phyloP scores from a whole-genome alignment of 306 rosid genomes.

The Luffa acutangula region DNA sequence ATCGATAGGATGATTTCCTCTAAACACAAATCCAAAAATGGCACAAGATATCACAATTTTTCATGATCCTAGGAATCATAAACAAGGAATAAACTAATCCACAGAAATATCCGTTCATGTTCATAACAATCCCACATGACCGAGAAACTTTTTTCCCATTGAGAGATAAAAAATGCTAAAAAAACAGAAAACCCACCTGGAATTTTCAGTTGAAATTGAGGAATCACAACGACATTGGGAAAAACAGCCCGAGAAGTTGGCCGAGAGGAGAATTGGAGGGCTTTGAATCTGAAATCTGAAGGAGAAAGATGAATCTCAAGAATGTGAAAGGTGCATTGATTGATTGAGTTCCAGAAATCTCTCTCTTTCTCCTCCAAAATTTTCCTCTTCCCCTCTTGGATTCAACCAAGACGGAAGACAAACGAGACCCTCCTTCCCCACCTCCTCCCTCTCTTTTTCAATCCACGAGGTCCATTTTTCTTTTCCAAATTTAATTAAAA shows the following conservation, averaged over 20 bases:
- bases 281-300: constrained; percentile 2
- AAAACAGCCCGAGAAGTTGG: background rate
- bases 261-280: constrained; percentile 1
- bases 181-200: constrained; percentile 17
- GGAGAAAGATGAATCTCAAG: background rate
- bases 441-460: background rate
- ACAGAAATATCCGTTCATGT: background rate
- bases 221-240: constrained; percentile 1
- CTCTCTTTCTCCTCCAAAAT: constrained; percentile 2
- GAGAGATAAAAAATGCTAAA: background rate
- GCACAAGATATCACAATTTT: background rate
- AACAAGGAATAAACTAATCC: background rate
- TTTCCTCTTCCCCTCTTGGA: background rate
- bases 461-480: background rate
- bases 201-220: background rate
- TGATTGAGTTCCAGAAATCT: constrained; percentile 1
- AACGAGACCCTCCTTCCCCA: constrained; percentile 8
- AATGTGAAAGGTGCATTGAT: constrained; percentile 12
- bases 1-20: background rate
- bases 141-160: background rate
- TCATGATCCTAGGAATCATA: background rate
- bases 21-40: background rate
- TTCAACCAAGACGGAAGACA: constrained; percentile 22
- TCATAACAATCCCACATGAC: background rate
- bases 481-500: background rate